Evolutionary conservation across 495 filamentous ascomycete genomes (phyloP), one percentile per base, ranked within the genome.

Genomic region (Penicillium steckii): DNA sequence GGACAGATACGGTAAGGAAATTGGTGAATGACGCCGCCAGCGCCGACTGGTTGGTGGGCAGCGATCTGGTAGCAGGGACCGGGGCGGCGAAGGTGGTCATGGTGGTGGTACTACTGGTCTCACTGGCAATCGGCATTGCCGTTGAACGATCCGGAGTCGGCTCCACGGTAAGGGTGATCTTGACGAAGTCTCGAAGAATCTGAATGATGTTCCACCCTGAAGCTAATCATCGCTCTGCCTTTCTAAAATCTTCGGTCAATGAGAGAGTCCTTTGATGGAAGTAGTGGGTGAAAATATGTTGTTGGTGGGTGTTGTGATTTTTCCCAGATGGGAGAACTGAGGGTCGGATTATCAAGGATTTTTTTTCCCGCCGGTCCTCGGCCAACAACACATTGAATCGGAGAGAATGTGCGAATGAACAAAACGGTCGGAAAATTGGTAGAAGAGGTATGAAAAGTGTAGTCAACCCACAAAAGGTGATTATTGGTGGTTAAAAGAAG

Each of bases 1-100:
- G 94, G 64, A 93, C 88, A 56, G 89, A 85, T 35, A 94, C 85
- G 49, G 83, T 89, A 40, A 98, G 85, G 75, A 97, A 97, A 66
- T 83, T 77, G 57, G 74, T 77, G 60, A 77, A 77, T 29, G 74
- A 74, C 44, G 74, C 72, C 48, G 74, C 71, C 61, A 77, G 62
- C 44, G 72, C 71, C 59, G 72, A 70, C 59, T 76, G 71, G 29
- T 74, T 75, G 57, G 67, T 72, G 46, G 72, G 74, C 59, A 73
- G 57, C 60, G 68, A 65, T 62, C 61, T 68, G 57, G 73, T 66
- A 60, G 70, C 69, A 56, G 70, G 68, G 60, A 75, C 61, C 50
- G 73, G 72, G 43, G 72, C 64, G 59, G 73, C 69, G 53, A 75
- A 69, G 33, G 73, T 75, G 50, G 73, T 74, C 73, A 77, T 77